phyloP scores from a whole-genome alignment of 1,284 basidiomycete species.

The Agaricales sp. region DNA sequence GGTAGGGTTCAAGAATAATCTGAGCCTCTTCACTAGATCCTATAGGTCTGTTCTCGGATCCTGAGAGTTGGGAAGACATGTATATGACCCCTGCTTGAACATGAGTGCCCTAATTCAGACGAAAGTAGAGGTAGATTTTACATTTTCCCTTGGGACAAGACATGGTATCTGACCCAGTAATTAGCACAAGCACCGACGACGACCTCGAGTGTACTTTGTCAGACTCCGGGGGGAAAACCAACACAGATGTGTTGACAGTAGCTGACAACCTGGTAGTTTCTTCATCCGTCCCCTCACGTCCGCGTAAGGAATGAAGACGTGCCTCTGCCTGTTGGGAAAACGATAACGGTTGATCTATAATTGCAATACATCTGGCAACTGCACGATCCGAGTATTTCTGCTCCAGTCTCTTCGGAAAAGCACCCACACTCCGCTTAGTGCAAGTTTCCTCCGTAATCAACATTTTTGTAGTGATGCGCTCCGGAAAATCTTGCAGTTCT shows the following conservation, averaged over 20 bases:
- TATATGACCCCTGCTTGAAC: constrained; percentile 46
- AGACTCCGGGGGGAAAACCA: constrained; percentile 76
- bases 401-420: constrained; percentile 1
- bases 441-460: constrained; percentile 20
- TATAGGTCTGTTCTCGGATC: constrained; percentile 1
- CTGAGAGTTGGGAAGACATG: constrained; percentile 37
- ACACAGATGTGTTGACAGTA: constrained; percentile 56
- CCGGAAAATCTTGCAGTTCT: constrained; percentile 50
- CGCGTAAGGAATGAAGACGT: too few relatives aligned
- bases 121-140: constrained; percentile 25
- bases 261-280: constrained; percentile 11
- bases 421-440: constrained; percentile 17
- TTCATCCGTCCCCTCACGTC: constrained; percentile 14
- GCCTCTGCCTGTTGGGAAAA: constrained; percentile 21
- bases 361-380: constrained; percentile 57
- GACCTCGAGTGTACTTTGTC: constrained; percentile 33
- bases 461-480: constrained; percentile 35
- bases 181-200: constrained; percentile 55
- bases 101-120: background rate
- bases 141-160: constrained; percentile 80
- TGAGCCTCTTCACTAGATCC: constrained; percentile 31
- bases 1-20: constrained; percentile 48
- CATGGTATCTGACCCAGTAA: constrained; percentile 80
- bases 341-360: constrained; percentile 42
- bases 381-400: constrained; percentile 8